A percentile compares a stretch with the other conserved stretches of the same genome.
These are phyloP conservation scores for Yamadazyma sp. DNA, from an alignment of 805 yeast species.

Conservation along the genomic window DNA sequence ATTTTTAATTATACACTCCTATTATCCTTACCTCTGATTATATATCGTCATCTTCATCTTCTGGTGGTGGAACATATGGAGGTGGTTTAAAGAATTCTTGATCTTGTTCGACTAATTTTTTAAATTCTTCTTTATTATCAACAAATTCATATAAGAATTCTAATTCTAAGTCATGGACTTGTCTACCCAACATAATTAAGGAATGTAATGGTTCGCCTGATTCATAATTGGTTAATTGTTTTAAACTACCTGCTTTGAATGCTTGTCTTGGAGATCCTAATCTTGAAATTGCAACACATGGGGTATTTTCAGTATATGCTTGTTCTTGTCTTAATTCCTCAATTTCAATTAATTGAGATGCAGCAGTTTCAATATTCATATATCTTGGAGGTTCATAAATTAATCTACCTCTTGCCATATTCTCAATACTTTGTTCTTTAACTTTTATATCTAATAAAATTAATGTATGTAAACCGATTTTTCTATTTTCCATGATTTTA, in stretches of 20 bases:
- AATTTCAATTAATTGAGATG: constrained; percentile 80
- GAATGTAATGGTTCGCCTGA: constrained; percentile 96
- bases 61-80: constrained; percentile 54
- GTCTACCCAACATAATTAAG: constrained; percentile 84
- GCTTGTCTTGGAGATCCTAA: constrained; percentile 81
- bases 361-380: constrained; percentile 89
- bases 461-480: constrained; percentile 87
- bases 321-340: constrained; percentile 73
- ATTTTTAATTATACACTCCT: neutral
- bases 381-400: constrained; percentile 97
- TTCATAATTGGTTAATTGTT: constrained; percentile 76
- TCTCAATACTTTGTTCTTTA: constrained; percentile 92
- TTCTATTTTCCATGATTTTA: constrained; percentile 84
- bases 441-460: constrained; percentile 90
- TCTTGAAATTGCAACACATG: constrained; percentile 91
- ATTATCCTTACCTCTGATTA: neutral
- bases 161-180: constrained; percentile 87
- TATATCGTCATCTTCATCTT: constrained; percentile 12
- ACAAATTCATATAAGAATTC: constrained; percentile 80
- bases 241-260: constrained; percentile 81
- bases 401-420: constrained; percentile 86
- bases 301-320: constrained; percentile 84
- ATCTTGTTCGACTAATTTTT: constrained; percentile 44
- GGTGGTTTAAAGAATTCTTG: constrained; percentile 76
- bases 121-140: constrained; percentile 53